Evolutionary conservation across 345 rosid species (phyloP).

Genomic region (Cardamine resedifolia): DNA sequence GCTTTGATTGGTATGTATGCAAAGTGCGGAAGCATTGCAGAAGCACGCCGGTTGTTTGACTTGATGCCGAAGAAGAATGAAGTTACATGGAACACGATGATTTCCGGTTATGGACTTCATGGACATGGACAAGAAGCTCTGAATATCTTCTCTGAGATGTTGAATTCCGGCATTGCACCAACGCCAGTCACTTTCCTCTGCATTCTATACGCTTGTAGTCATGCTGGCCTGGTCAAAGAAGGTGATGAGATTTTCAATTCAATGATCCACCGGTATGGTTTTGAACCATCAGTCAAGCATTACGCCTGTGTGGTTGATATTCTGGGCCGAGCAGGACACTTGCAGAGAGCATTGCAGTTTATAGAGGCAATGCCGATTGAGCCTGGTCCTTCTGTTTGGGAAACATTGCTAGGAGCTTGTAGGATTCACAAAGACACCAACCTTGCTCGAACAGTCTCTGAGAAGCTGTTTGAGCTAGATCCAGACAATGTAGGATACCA

Average conservation of each 20-base stretch:
- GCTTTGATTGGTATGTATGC: conserved; percentile 84
- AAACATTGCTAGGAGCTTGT: conserved; percentile 76
- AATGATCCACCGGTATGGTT: conserved; percentile 56
- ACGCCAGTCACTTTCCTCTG: conserved; percentile 71
- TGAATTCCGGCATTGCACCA: conserved; percentile 49
- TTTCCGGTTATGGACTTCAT: conserved; percentile 80
- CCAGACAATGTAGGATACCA: conserved; percentile 68
- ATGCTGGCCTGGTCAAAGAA: conserved; percentile 73
- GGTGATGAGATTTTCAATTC: conserved; percentile 60
- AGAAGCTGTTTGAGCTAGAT: conserved; percentile 63
- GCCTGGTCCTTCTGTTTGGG: conserved; percentile 71
- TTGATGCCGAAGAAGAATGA: conserved; percentile 58
- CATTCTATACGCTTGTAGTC: conserved; percentile 77
- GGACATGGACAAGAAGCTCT: conserved; percentile 75
- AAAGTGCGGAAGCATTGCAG: conserved; percentile 71
- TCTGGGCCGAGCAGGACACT: conserved; percentile 74
- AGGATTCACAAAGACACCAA: conserved; percentile 70
- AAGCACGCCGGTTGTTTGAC: conserved; percentile 63
- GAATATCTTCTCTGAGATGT: conserved; percentile 56
- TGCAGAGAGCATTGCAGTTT: conserved; percentile 63
- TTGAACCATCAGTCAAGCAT: conserved; percentile 67
- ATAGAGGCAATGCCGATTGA: conserved; percentile 56
- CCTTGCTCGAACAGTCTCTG: conserved; percentile 59
- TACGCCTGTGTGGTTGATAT: conserved; percentile 83
- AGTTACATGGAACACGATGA: conserved; percentile 88